Conservation (phyloP, 345 rosid genomes). For the Euphorbia peplus region DNA sequence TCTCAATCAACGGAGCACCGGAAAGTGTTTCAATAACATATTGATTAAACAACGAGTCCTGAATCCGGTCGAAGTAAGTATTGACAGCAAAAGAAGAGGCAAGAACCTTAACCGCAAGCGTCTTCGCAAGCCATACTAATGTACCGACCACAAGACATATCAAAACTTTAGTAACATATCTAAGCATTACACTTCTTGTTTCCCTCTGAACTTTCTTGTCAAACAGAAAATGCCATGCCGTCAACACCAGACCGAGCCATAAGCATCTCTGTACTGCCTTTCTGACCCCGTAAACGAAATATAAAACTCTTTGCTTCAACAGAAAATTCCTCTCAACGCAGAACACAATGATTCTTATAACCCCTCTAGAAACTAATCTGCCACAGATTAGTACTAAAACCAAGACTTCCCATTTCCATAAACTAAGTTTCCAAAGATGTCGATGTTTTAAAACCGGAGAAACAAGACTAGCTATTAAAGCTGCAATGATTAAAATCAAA, state of each 20-base stretch:
- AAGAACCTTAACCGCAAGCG: constrained; percentile 31
- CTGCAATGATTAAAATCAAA: constrained; percentile 27
- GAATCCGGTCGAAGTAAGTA: constrained; percentile 32
- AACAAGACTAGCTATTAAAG: constrained; percentile 26
- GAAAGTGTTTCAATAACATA: constrained; percentile 32
- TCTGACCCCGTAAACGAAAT: constrained; percentile 32
- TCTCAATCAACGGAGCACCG: constrained; percentile 30
- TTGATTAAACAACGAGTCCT: constrained; percentile 34
- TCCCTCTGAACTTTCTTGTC: constrained; percentile 32
- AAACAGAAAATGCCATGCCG: constrained; percentile 34
- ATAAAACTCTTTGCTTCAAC: constrained; percentile 28
- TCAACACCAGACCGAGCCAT: constrained; percentile 35
- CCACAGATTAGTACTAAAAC: constrained; percentile 30
- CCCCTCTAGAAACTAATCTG: constrained; percentile 33
- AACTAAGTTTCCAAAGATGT: constrained; percentile 18
- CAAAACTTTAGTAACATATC: constrained; percentile 27
- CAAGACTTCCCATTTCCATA: constrained; percentile 31
- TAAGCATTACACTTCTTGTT: constrained; percentile 19
- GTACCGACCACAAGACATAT: constrained; percentile 31
- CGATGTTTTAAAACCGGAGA: constrained; percentile 8
- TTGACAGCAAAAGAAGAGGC: constrained; percentile 36
- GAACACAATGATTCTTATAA: constrained; percentile 27
- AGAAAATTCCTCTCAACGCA: constrained; percentile 35
- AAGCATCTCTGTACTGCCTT: constrained; percentile 34
- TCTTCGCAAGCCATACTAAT: constrained; percentile 31